A percentile compares a stretch with the other conserved stretches of the same genome.
phyloP scores from a whole-genome alignment of 164 flowering plant genomes.

The Sedum album region DNA sequence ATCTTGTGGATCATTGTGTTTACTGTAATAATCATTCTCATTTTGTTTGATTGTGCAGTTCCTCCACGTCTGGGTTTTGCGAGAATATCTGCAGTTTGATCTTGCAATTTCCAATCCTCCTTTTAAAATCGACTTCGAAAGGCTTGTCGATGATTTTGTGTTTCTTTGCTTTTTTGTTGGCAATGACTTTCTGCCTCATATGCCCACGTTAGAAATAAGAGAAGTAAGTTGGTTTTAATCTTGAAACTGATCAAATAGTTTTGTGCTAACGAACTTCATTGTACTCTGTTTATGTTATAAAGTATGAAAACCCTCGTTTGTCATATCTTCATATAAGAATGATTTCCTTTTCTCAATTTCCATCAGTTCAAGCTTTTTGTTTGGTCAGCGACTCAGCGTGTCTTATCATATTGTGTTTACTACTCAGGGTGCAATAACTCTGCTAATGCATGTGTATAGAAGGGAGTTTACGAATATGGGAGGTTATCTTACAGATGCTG shows the following conservation, averaged over 20 bases:
- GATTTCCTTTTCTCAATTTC: neutral
- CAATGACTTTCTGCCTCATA: conserved; percentile 56
- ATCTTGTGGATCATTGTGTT: neutral
- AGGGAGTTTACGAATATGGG: conserved; percentile 42
- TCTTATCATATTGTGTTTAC: neutral
- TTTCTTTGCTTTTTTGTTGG: conserved; percentile 56
- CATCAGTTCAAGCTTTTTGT: neutral
- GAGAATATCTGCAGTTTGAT: conserved; percentile 38
- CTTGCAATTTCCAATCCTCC: conserved; percentile 26
- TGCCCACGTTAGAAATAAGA: conserved; percentile 42
- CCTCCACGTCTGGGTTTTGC: conserved; percentile 41
- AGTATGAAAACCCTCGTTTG: too few relatives aligned
- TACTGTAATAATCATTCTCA: neutral
- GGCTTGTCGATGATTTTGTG: conserved; percentile 55
- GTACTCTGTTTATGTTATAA: too few relatives aligned
- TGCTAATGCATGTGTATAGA: conserved; percentile 44
- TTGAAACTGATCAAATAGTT: conserved; percentile 22
- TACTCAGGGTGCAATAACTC: conserved; percentile 65
- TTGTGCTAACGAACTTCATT: too few relatives aligned
- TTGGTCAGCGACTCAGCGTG: neutral
- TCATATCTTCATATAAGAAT: neutral
- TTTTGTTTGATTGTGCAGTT: conserved; percentile 30
- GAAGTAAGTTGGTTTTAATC: conserved; percentile 25
- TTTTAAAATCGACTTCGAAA: conserved; percentile 30
- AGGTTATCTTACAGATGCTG: conserved; percentile 38